Evolutionary conservation across 2,329 filamentous ascomycete species (phyloP).

Genomic region (Cryphonectria carpinicola): DNA sequence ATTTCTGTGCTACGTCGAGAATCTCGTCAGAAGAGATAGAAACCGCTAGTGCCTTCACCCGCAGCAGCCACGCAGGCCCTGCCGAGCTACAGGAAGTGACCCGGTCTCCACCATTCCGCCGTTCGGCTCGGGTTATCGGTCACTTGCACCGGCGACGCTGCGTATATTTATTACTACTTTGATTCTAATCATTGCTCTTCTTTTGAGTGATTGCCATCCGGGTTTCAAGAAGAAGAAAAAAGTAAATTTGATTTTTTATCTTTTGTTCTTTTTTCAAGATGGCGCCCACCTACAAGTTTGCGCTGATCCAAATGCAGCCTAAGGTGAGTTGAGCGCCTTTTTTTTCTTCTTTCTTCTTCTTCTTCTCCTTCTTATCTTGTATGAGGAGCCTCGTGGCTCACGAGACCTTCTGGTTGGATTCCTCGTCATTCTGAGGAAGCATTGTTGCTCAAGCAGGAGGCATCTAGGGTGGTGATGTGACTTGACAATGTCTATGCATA

Average conservation of each 20-base stretch:
- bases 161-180: no score
- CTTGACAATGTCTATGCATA: background rate
- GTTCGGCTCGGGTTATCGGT: slow-evolving; percentile 25
- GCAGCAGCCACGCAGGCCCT: no score
- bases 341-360: background rate
- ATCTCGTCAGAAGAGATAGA: background rate
- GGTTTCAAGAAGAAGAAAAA: background rate
- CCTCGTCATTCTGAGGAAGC: background rate
- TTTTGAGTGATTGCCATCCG: no score
- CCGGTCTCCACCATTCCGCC: slow-evolving; percentile 16
- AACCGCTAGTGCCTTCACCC: background rate
- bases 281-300: slow-evolving; percentile 49
- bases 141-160: slow-evolving; percentile 4
- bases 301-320: slow-evolving; percentile 51
- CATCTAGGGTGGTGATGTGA: background rate
- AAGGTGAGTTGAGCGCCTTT: slow-evolving; percentile 39
- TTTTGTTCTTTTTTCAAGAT: slow-evolving; percentile 32
- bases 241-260: slow-evolving; percentile 18
- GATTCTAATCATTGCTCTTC: no score
- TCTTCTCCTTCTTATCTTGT: background rate
- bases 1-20: background rate
- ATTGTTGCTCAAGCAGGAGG: background rate
- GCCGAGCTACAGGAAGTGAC: background rate
- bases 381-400: background rate
- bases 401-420: background rate